A percentile compares a stretch with the other conserved stretches of the same genome.
These are phyloP conservation scores for Boletus huronensis DNA, from an alignment of 768 basidiomycete species.

Conservation along the genomic window DNA sequence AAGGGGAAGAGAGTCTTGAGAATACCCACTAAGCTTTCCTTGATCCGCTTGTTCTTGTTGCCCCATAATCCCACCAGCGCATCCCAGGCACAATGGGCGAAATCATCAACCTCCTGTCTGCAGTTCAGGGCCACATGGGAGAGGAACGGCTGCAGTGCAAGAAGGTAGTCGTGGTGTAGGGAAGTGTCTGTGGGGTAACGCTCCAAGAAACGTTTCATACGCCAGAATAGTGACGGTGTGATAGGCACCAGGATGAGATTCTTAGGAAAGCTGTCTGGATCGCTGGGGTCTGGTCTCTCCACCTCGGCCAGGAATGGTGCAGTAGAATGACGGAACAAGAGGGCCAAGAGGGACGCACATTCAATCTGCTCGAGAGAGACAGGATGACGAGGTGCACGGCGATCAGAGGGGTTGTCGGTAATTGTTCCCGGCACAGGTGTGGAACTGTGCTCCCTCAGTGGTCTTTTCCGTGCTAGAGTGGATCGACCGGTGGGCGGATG, in stretches of 20 bases:
- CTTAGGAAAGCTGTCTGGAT: slow-evolving; percentile 34
- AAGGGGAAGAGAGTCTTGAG: slow-evolving; percentile 73
- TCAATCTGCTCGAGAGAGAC: slow-evolving; percentile 65
- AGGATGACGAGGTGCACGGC: slow-evolving; percentile 25
- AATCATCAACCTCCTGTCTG: slow-evolving; percentile 51
- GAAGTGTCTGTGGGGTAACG: slow-evolving; percentile 71
- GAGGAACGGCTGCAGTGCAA: slow-evolving; percentile 64
- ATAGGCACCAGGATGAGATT: slow-evolving; percentile 15
- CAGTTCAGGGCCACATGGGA: slow-evolving; percentile 77
- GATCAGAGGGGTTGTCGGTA: slow-evolving; percentile 22
- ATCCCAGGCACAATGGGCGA: slow-evolving; percentile 63
- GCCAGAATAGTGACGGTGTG: slow-evolving; percentile 50
- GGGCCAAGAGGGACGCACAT: slow-evolving; percentile 58
- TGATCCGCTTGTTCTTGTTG: slow-evolving; percentile 70
- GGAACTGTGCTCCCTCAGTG: slow-evolving; percentile 19
- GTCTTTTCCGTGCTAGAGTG: slow-evolving; percentile 24
- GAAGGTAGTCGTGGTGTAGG: slow-evolving; percentile 72
- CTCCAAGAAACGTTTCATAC: slow-evolving; percentile 60
- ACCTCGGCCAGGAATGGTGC: slow-evolving; percentile 53
- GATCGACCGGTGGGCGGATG: slow-evolving; percentile 29
- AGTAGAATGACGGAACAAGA: slow-evolving; percentile 54
- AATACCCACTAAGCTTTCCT: slow-evolving; percentile 77
- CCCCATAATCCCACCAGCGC: slow-evolving; percentile 69
- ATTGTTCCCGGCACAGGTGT: slow-evolving; percentile 18
- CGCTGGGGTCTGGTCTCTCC: slow-evolving; percentile 19